Evolutionary conservation across 75 land plant genomes (phyloP).

Genomic region (Cryptomeria japonica): DNA sequence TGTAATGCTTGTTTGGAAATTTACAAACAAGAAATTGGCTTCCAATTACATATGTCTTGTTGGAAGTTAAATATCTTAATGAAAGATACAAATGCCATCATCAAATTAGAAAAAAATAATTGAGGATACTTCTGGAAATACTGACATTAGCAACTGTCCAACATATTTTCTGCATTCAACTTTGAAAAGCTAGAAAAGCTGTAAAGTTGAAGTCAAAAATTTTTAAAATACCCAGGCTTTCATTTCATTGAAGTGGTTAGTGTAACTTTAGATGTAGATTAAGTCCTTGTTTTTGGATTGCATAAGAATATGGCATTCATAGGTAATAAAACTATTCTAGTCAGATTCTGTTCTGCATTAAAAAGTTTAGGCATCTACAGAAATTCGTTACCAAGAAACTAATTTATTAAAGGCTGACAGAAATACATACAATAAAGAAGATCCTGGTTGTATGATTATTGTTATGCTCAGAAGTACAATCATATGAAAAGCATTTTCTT

Average conservation of each 20-base stretch:
- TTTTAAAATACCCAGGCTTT: neutral
- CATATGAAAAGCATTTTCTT: neutral
- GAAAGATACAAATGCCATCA: neutral
- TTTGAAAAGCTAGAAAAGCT: neutral
- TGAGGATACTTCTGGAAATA: neutral
- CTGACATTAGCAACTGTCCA: neutral
- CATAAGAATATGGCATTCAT: neutral
- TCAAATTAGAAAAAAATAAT: neutral
- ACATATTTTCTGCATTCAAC: neutral
- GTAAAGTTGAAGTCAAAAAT: neutral
- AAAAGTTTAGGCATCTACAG: neutral
- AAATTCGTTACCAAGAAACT: neutral
- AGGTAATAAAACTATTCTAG: too few species aligned
- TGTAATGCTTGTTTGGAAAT: neutral
- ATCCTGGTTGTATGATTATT: too few species aligned
- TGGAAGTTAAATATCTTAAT: neutral
- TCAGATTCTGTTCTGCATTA: neutral
- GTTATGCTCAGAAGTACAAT: neutral
- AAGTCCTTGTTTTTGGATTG: neutral
- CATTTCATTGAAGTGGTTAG: neutral
- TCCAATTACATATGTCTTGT: neutral
- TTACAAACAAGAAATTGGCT: neutral
- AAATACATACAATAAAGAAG: too few species aligned
- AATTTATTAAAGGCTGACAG: neutral
- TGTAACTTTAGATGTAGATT: neutral